Conservation (phyloP, 805 yeast species). For the Kuraishia hungarica region DNA sequence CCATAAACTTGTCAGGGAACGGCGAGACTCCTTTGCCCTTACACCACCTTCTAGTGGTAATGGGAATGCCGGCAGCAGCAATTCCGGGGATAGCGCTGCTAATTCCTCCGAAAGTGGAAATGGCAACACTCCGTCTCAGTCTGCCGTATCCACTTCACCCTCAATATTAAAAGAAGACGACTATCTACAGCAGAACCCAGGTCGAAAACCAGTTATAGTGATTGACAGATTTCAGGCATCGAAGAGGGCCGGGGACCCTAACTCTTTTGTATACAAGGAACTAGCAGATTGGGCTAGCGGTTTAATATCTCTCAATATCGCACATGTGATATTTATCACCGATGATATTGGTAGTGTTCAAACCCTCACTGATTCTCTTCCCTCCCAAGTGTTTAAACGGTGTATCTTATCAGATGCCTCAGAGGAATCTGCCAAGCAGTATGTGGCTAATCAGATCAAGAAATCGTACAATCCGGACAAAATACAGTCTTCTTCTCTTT, state of each 20-base stretch:
- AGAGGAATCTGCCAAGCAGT: slow-evolving; percentile 55
- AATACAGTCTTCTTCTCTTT: slow-evolving; percentile 6
- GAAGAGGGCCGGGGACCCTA: slow-evolving; percentile 44
- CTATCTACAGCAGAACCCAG: slow-evolving; percentile 78
- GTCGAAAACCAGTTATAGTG: slow-evolving; percentile 76
- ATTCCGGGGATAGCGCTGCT: not conserved
- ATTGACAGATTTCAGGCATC: slow-evolving; percentile 60
- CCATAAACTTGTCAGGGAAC: slow-evolving; percentile 18
- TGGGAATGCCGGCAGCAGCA: slow-evolving; percentile 12
- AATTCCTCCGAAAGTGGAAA: not conserved
- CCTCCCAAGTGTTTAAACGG: slow-evolving; percentile 78
- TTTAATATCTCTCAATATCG: slow-evolving; percentile 67
- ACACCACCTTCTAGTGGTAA: slow-evolving; percentile 9
- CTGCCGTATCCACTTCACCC: slow-evolving; percentile 9
- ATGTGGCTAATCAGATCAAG: slow-evolving; percentile 50
- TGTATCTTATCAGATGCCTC: slow-evolving; percentile 78
- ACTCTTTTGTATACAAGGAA: slow-evolving; percentile 61
- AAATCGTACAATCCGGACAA: slow-evolving; percentile 15
- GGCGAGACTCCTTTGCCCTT: slow-evolving; percentile 11
- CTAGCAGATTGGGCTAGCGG: slow-evolving; percentile 86
- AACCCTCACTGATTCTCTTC: slow-evolving; percentile 61
- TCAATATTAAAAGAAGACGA: slow-evolving; percentile 58
- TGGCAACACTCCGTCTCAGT: not conserved
- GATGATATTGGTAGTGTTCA: slow-evolving; percentile 76
- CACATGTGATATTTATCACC: slow-evolving; percentile 85